phyloP scores from a whole-genome alignment of 2,329 filamentous ascomycete genomes.

The Fusarium avenaceum region DNA sequence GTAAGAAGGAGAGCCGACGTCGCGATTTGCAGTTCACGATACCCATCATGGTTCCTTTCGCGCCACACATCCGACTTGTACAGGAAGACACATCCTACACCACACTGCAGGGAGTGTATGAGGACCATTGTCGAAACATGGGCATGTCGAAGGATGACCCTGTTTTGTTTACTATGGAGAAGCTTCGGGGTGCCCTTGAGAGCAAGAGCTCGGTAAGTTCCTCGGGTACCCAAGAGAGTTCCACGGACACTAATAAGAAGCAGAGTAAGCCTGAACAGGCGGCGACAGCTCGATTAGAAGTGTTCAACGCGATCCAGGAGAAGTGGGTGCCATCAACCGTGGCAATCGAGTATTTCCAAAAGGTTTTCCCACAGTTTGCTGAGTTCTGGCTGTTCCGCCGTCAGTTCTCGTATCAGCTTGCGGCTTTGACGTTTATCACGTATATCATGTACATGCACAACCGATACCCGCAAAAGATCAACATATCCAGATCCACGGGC shows the following conservation, averaged over 20 bases:
- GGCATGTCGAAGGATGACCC: constrained; percentile 95
- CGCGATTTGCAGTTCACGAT: constrained; percentile 97
- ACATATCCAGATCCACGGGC: constrained; percentile 87
- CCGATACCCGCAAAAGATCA: constrained; percentile 95
- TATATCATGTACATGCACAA: constrained; percentile 98
- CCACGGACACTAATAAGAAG: constrained; percentile 21
- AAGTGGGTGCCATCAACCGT: constrained; percentile 90
- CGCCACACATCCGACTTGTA: constrained; percentile 93
- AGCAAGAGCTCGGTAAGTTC: constrained; percentile 70
- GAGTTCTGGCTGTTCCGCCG: constrained; percentile 99
- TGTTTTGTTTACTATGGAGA: constrained; percentile 94
- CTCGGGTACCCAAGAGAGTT: neutral
- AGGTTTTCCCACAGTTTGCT: constrained; percentile 86
- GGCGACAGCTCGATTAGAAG: constrained; percentile 83
- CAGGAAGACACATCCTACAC: constrained; percentile 96
- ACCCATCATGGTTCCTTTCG: constrained; percentile 94
- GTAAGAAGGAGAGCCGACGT: constrained; percentile 94
- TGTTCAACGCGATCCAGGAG: constrained; percentile 94
- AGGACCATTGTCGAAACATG: constrained; percentile 92
- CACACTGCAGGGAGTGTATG: constrained; percentile 93
- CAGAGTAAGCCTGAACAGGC: constrained; percentile 78
- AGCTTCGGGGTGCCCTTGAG: constrained; percentile 82
- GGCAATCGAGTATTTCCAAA: constrained; percentile 89
- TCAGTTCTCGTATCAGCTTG: constrained; percentile 96
- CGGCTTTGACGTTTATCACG: constrained; percentile 96